Percentiles rank a stretch among this genome's conserved stretches.
These are phyloP conservation scores for Aspergillus incahuasiensis DNA, from an alignment of 495 filamentous ascomycete genomes.

Conservation along the genomic window DNA sequence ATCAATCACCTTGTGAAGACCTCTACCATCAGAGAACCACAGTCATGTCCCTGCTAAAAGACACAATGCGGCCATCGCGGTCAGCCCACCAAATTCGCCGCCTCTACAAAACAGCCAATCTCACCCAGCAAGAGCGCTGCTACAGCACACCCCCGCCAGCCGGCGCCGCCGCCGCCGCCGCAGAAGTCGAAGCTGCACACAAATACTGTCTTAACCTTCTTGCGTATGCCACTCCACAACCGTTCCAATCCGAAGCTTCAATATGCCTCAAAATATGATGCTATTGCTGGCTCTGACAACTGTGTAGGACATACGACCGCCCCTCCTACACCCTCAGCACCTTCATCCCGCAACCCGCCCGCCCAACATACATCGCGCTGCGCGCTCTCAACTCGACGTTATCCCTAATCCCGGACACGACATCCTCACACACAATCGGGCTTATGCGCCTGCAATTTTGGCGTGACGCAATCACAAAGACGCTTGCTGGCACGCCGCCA, in stretches of 20 bases:
- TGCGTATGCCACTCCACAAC: conserved; percentile 34
- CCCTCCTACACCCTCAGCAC: conserved; percentile 81
- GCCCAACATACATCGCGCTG: conserved; percentile 82
- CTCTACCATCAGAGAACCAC: background rate
- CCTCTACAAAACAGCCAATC: conserved; percentile 3
- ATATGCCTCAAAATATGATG: background rate
- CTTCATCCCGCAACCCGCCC: conserved; percentile 68
- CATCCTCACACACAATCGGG: conserved; percentile 74
- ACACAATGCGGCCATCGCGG: conserved; percentile 20
- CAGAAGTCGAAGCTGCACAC: conserved; percentile 51
- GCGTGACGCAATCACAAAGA: conserved; percentile 73
- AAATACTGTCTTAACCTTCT: conserved; percentile 55
- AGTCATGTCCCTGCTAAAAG: conserved; percentile 24
- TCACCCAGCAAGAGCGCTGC: conserved; percentile 14
- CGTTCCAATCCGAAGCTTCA: conserved; percentile 7
- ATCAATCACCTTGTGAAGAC: background rate
- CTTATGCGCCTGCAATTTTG: conserved; percentile 91
- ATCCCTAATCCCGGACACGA: conserved; percentile 80
- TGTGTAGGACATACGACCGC: conserved; percentile 69
- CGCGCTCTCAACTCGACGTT: conserved; percentile 91
- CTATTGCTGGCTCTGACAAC: background rate
- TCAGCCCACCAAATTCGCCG: conserved; percentile 19
- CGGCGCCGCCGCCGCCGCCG: conserved; percentile 25
- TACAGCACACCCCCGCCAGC: conserved; percentile 25
- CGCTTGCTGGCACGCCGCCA: conserved; percentile 68